Conservation (phyloP, 345 rosid species). For the Salix purpurea region DNA sequence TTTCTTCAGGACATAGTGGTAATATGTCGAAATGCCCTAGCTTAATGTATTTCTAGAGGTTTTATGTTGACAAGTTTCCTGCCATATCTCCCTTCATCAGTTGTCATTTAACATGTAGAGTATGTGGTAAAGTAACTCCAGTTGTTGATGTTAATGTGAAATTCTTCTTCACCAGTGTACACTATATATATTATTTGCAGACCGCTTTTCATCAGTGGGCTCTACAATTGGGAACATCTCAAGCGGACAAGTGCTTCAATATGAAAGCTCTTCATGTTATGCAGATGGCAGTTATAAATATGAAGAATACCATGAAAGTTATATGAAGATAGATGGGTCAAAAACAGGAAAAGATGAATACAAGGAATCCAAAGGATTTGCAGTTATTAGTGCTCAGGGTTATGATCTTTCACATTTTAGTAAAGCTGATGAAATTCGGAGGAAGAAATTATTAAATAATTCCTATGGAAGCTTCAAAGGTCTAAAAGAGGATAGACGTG, state of each 20-base stretch:
- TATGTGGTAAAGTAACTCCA: background rate
- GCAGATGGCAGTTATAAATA: slow-evolving; percentile 49
- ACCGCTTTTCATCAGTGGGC: slow-evolving; percentile 42
- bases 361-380: slow-evolving; percentile 32
- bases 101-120: background rate
- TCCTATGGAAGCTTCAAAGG: slow-evolving; percentile 41
- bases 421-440: slow-evolving; percentile 38
- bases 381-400: slow-evolving; percentile 18
- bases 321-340: slow-evolving; percentile 50
- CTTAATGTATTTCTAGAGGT: too few relatives aligned
- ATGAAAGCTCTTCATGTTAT: slow-evolving; percentile 57
- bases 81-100: background rate
- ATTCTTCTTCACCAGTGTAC: background rate
- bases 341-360: slow-evolving; percentile 33
- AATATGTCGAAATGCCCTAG: too few relatives aligned
- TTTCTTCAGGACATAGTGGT: too few relatives aligned
- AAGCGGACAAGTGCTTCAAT: slow-evolving; percentile 61
- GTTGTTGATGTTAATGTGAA: background rate
- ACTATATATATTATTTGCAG: slow-evolving; percentile 21
- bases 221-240: slow-evolving; percentile 40
- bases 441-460: slow-evolving; percentile 32
- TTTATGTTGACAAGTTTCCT: too few relatives aligned
- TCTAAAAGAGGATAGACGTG: slow-evolving; percentile 27
- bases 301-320: slow-evolving; percentile 66
- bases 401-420: slow-evolving; percentile 29